Conservation (phyloP, 352 stramenopile species). For the Globisporangium camurandrum region DNA sequence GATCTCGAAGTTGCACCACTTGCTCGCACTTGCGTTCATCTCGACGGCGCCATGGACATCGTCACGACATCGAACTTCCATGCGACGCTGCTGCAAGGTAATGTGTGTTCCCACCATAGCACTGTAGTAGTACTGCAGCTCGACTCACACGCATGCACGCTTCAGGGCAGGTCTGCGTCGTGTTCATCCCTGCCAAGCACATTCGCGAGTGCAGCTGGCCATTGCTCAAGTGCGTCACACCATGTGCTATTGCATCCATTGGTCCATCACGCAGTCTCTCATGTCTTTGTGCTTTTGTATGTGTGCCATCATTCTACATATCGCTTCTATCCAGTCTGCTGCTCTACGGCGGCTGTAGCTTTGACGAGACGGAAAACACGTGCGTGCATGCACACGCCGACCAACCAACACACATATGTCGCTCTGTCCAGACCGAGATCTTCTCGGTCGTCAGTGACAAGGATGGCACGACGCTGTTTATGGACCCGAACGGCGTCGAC, state of each 20-base stretch:
- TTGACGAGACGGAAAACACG: slow-evolving; percentile 61
- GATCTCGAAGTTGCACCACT: no score
- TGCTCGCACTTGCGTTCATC: no score
- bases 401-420: slow-evolving; percentile 49
- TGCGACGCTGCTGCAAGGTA: slow-evolving; percentile 74
- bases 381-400: slow-evolving; percentile 31
- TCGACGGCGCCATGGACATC: slow-evolving; percentile 54
- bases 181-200: slow-evolving; percentile 67
- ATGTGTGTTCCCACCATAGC: not conserved
- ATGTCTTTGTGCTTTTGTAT: not conserved
- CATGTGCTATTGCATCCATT: not conserved
- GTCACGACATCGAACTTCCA: slow-evolving; percentile 88
- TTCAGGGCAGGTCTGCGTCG: slow-evolving; percentile 65
- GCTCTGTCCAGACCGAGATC: slow-evolving; percentile 72
- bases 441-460: slow-evolving; percentile 78
- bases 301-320: not conserved
- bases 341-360: slow-evolving; percentile 74
- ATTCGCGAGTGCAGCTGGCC: slow-evolving; percentile 70
- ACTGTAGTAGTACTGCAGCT: not conserved
- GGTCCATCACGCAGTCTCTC: not conserved
- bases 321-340: slow-evolving; percentile 39
- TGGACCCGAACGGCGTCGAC: slow-evolving; percentile 74
- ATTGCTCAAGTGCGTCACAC: slow-evolving; percentile 66
- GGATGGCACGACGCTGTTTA: slow-evolving; percentile 74
- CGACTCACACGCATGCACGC: not conserved